Evolutionary conservation across 208 protist species (phyloP).

Genomic region (Angomonas deanei): DNA sequence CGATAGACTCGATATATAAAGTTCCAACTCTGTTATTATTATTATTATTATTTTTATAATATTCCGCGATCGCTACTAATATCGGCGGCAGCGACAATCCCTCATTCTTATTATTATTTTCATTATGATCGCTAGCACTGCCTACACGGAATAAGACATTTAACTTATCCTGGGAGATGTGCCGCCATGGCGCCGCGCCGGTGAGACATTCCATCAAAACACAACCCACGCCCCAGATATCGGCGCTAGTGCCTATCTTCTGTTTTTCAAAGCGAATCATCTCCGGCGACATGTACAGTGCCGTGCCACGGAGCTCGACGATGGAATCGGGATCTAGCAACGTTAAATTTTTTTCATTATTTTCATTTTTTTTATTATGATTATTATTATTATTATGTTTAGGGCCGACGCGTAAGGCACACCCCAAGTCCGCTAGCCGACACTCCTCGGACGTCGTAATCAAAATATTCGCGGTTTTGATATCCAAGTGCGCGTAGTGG

Average conservation of each 20-base stretch:
- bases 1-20: slow-evolving; percentile 40
- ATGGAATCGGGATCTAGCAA: slow-evolving; percentile 54
- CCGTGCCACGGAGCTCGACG: slow-evolving; percentile 76
- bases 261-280: slow-evolving; percentile 69
- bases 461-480: slow-evolving; percentile 89
- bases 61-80: slow-evolving; percentile 30
- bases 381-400: background rate
- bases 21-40: slow-evolving; percentile 16
- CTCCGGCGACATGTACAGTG: slow-evolving; percentile 84
- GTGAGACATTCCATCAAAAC: slow-evolving; percentile 80
- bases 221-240: slow-evolving; percentile 85
- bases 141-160: slow-evolving; percentile 51
- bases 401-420: slow-evolving; percentile 63
- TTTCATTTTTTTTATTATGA: background rate
- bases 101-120: no score
- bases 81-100: slow-evolving; percentile 66
- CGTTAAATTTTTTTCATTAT: slow-evolving; percentile 9
- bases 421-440: slow-evolving; percentile 92
- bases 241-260: slow-evolving; percentile 49
- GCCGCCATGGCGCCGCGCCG: slow-evolving; percentile 66
- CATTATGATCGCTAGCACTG: slow-evolving; percentile 28
- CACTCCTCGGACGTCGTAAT: slow-evolving; percentile 59
- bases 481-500: slow-evolving; percentile 85
- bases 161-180: slow-evolving; percentile 46
- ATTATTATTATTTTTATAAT: slow-evolving; percentile 12